phyloP scores from a whole-genome alignment of 2,329 filamentous ascomycete species.

The Aspergillus novoparasiticus region DNA sequence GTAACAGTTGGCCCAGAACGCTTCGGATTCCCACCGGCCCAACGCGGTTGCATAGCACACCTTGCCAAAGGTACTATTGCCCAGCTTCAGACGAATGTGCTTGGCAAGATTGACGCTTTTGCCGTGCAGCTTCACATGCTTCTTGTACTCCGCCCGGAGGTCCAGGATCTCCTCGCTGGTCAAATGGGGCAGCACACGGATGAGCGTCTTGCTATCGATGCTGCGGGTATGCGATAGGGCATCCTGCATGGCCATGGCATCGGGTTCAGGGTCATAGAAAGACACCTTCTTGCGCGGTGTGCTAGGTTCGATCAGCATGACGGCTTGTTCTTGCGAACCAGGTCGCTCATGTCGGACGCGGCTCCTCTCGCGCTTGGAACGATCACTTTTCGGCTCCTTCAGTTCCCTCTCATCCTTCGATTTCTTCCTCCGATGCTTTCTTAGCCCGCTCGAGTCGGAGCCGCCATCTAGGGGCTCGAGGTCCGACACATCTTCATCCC shows the following conservation, averaged over 20 bases:
- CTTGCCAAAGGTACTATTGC: slow-evolving; percentile 72
- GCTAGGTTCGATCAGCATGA: slow-evolving; percentile 48
- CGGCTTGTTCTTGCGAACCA: slow-evolving; percentile 36
- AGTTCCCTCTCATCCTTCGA: slow-evolving; percentile 35
- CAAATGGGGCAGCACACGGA: slow-evolving; percentile 80
- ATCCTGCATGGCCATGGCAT: slow-evolving; percentile 74
- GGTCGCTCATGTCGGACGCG: slow-evolving; percentile 30
- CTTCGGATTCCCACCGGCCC: slow-evolving; percentile 88
- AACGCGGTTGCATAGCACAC: slow-evolving; percentile 87
- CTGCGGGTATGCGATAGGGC: slow-evolving; percentile 70
- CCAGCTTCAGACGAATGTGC: slow-evolving; percentile 51
- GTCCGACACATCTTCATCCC: slow-evolving; percentile 57
- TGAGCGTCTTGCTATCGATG: slow-evolving; percentile 70
- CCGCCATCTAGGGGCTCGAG: slow-evolving; percentile 47
- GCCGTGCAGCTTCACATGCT: slow-evolving; percentile 68
- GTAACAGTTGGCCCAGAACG: slow-evolving; percentile 98
- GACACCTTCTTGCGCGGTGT: slow-evolving; percentile 62
- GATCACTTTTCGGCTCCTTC: slow-evolving; percentile 31
- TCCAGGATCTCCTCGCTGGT: slow-evolving; percentile 86
- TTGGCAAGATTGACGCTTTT: slow-evolving; percentile 55
- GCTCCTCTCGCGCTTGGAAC: slow-evolving; percentile 25
- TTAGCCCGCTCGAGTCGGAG: slow-evolving; percentile 31
- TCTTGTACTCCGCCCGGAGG: slow-evolving; percentile 87
- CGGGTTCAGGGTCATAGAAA: slow-evolving; percentile 83
- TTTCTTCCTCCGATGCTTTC: slow-evolving; percentile 30